Base-by-base conservation (phyloP, 768 basidiomycete genomes). In the Symmetrospora coprosmae region DNA sequence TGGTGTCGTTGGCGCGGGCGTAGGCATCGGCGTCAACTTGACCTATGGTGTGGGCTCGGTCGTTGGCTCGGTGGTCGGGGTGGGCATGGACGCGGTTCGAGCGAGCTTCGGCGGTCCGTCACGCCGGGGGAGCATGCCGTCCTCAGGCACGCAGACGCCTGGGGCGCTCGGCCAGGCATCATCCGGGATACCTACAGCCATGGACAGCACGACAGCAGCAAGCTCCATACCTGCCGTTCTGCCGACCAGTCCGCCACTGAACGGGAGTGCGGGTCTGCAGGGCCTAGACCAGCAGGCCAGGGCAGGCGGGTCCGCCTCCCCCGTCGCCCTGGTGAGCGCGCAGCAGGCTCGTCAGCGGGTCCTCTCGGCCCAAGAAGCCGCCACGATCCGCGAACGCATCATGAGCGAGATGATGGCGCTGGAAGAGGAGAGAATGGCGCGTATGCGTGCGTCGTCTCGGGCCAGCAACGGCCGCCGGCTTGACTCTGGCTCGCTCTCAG, bases 381-480 rank as follows among this genome's bases (percentile, higher is more conserved):
- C 85, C 0, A 85, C 85, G 1, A 99, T 99, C 66, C 80, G 88
- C 16, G 85, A 89, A 66, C 79, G 90, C 21, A 99, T 99, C 63
- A 99, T 99, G 94, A 82, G 85, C 66, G 94, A 99, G 77, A 99
- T 99, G 94, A 77, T 96, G 64, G 78, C 88, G 23, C 75, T 99
- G 27, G 94, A 99, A 73, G 91, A 97, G 71, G 89, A 97, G 71
- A 80, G 94, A 25, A 91, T 99, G 83, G 81, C 85, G 62, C 80
- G 90, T 19, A 68, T 69, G 68, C 47, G 64, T 2, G 62, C 50
- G 0, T 62, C 62, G 17, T 34, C 37, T 8, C 33, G 41, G 5
- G 58, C 62, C 17, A 17, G 59, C 39, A 65, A 41, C 19, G 60
- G 61, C 4, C 45, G 40, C 39, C 19, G 41, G 30, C 1, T 60